These are phyloP conservation scores for Priceomyces carsonii DNA, from an alignment of 805 yeast genomes.

Conservation along the genomic window DNA sequence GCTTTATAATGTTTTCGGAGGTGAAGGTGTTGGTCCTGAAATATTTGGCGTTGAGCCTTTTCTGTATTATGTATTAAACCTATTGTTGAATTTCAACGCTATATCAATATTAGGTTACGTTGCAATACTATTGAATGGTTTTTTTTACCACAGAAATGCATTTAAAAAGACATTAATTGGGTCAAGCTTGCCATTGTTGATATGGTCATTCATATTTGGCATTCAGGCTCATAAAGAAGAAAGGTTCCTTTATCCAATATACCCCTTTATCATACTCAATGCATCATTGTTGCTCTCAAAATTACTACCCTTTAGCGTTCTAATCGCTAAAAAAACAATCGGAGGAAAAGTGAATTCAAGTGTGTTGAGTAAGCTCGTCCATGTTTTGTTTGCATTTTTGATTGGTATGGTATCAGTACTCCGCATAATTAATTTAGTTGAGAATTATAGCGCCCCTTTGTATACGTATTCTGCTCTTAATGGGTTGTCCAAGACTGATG, in stretches of 20 bases:
- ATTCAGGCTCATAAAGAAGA: conserved; percentile 92
- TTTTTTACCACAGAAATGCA: conserved; percentile 11
- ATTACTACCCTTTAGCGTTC: conserved; percentile 9
- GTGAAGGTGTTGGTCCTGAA: conserved; percentile 77
- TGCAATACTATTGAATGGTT: conserved; percentile 34
- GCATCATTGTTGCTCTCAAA: conserved; percentile 52
- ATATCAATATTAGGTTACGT: conserved; percentile 42
- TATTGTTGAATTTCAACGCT: conserved; percentile 72
- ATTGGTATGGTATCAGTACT: conserved; percentile 32
- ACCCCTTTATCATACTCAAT: conserved; percentile 63
- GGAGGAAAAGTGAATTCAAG: conserved; percentile 9
- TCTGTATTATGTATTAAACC: conserved; percentile 66
- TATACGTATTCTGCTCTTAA: conserved; percentile 46
- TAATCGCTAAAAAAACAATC: conserved; percentile 15
- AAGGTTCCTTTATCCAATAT: conserved; percentile 83
- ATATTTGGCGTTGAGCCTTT: conserved; percentile 88
- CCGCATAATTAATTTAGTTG: conserved; percentile 59
- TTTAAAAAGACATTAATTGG: conserved; percentile 11
- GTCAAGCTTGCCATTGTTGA: conserved; percentile 47
- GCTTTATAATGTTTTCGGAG: conserved; percentile 73
- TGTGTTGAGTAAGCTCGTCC: conserved; percentile 9
- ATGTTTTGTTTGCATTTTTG: conserved; percentile 29
- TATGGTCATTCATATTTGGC: conserved; percentile 71
- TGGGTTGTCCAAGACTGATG: conserved; percentile 17
- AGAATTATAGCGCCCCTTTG: conserved; percentile 76